phyloP scores from a whole-genome alignment of 805 yeast genomes.

The Diddensiella transvaalensis region DNA sequence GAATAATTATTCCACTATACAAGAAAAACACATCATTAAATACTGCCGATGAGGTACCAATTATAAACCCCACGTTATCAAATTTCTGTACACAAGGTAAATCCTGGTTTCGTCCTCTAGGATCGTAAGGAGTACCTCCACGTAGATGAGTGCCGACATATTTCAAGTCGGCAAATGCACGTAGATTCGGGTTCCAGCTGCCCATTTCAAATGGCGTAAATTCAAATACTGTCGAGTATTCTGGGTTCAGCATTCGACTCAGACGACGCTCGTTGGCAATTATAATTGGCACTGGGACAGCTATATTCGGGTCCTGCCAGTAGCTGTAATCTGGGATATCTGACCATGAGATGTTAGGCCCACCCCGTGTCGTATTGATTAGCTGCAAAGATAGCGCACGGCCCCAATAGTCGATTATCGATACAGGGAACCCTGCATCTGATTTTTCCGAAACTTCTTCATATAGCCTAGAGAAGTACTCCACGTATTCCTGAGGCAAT shows the following conservation, averaged over 20 bases:
- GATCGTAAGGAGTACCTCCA: conserved; percentile 40
- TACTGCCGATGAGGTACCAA: conserved; percentile 82
- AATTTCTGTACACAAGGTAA: conserved; percentile 56
- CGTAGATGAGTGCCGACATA: conserved; percentile 64
- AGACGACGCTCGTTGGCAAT: conserved; percentile 43
- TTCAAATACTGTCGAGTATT: conserved; percentile 50
- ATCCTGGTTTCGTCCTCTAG: conserved; percentile 19
- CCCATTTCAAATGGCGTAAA: conserved; percentile 67
- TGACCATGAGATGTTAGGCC: conserved; percentile 54
- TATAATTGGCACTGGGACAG: conserved; percentile 61
- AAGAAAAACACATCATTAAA: conserved; percentile 5
- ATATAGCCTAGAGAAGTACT: conserved; percentile 10
- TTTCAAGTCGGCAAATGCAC: conserved; percentile 58
- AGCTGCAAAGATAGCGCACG: conserved; percentile 63
- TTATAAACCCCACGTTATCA: conserved; percentile 75
- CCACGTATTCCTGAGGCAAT: conserved; percentile 1
- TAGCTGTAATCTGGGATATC: conserved; percentile 53
- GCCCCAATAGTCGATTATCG: conserved; percentile 79
- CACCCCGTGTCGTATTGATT: conserved; percentile 49
- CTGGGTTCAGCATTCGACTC: conserved; percentile 47
- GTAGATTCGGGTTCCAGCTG: conserved; percentile 76
- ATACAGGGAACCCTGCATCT: conserved; percentile 63
- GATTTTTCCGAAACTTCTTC: conserved; percentile 34
- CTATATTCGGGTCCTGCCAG: conserved; percentile 51
- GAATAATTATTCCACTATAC: conserved; percentile 4